Percentiles rank a stretch among this genome's conserved stretches.
phyloP scores from a whole-genome alignment of 2,329 filamentous ascomycete genomes.

The Pochonia chlamydosporia region DNA sequence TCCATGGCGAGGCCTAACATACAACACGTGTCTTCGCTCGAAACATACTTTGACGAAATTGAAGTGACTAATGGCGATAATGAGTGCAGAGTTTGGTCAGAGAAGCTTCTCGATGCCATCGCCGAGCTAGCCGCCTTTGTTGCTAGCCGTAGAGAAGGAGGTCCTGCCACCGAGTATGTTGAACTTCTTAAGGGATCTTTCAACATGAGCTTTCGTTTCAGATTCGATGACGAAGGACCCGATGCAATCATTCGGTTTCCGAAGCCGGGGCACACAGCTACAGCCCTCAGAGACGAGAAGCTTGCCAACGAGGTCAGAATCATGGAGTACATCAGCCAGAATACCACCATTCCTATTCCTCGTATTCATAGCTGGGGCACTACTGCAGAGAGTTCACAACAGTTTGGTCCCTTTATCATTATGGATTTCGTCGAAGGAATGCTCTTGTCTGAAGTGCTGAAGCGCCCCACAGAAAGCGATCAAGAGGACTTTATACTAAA shows the following conservation, averaged over 20 bases:
- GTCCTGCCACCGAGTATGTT: constrained; percentile 13
- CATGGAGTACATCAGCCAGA: constrained; percentile 21
- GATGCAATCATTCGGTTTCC: constrained; percentile 21
- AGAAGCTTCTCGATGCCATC: constrained; percentile 14
- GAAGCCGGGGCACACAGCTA: constrained; percentile 16
- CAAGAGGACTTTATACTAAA: neutral
- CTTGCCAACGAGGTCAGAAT: constrained; percentile 21
- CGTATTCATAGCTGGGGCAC: constrained; percentile 20
- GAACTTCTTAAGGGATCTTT: constrained; percentile 22
- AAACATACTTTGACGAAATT: constrained; percentile 13
- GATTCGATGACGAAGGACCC: constrained; percentile 13
- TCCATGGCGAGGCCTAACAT: no score
- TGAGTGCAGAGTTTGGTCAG: constrained; percentile 16
- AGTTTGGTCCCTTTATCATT: constrained; percentile 26
- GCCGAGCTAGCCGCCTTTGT: constrained; percentile 16
- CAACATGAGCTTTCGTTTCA: constrained; percentile 20
- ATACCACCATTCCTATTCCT: constrained; percentile 26
- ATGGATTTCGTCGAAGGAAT: constrained; percentile 25
- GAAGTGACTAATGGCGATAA: constrained; percentile 16
- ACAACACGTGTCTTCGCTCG: constrained; percentile 1
- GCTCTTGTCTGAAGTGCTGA: constrained; percentile 16
- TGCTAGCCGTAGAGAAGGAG: constrained; percentile 12
- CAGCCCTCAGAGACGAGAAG: constrained; percentile 22
- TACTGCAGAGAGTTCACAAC: constrained; percentile 20
- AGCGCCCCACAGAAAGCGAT: constrained; percentile 15